Evolutionary conservation across 2,329 filamentous ascomycete species (phyloP), one percentile per base, ranked within the genome.

Genomic region (Calonectria crousiana): DNA sequence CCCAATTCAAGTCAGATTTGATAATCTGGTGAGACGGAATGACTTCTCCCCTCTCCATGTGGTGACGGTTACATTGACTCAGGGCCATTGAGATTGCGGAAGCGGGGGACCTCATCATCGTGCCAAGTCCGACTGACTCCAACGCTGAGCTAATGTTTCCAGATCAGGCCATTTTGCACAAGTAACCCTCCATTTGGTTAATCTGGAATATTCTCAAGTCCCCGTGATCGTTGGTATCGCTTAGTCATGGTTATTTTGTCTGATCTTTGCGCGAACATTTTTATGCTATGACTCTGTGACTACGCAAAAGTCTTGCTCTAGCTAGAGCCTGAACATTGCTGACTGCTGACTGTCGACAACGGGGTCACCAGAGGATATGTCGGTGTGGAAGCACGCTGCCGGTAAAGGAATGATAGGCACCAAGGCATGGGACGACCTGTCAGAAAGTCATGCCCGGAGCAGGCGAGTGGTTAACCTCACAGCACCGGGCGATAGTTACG

Each of bases 21-120:
- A 71, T 71, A 38, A 71, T 71, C 58, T 65, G 20, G 58, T 71
- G 49, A 66, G 68, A 65, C 68, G 20, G 47, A 47, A 71, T 71
- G 58, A 47, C 49, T 36, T 26, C n/a, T 71, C 20, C 41, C 26
- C 32, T 23, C 41, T 65, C 34, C 11, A 65, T 36, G 58, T 26
- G 47, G 53, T 34, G 36, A 71, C 36, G 49, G 49, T 71, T 65
- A 68, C 52, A 72, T 60, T 67, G 28, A 23, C 52, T 67, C 52
- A 67, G 32, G 64, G 38, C 38, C 62, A 62, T 62, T 67, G 62
- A 28, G 32, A 67, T 38, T 51, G 32, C 36, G 41, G 32, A 67
- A 62, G 62, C 52, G 62, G 52, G 62, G 64, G 41, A 51, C 38
- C 38, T 72, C 51, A 52, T 53, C 34, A 44, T 62, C 64, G 67